Percentiles rank a stretch among this genome's conserved stretches.
These are phyloP conservation scores for Hyaloscypha hepaticicola DNA, from an alignment of 495 filamentous ascomycete species.

Conservation along the genomic window DNA sequence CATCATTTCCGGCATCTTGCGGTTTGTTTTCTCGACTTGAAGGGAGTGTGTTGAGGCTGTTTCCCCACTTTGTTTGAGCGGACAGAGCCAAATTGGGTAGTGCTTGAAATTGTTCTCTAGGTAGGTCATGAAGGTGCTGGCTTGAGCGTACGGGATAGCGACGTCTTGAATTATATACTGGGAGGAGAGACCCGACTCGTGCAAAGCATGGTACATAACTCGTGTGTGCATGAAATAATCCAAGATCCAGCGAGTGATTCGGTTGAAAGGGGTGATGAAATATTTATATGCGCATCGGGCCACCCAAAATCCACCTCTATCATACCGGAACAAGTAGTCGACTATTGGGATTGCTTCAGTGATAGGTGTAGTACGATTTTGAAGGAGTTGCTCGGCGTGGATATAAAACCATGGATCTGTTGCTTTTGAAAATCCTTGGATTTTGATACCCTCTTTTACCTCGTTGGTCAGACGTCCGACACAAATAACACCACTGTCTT, in stretches of 20 bases:
- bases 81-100: slow-evolving; percentile 62
- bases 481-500: slow-evolving; percentile 49
- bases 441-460: slow-evolving; percentile 25
- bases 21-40: slow-evolving; percentile 16
- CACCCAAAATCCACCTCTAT: slow-evolving; percentile 60
- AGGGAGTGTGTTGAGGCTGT: slow-evolving; percentile 47
- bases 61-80: slow-evolving; percentile 43
- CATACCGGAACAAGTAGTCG: slow-evolving; percentile 62
- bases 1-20: slow-evolving; percentile 39
- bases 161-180: slow-evolving; percentile 58
- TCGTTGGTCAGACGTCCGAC: slow-evolving; percentile 47
- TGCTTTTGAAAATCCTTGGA: slow-evolving; percentile 44
- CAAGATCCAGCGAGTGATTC: slow-evolving; percentile 53
- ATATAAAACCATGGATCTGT: slow-evolving; percentile 55
- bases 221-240: slow-evolving; percentile 63
- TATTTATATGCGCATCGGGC: slow-evolving; percentile 52
- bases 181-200: slow-evolving; percentile 48
- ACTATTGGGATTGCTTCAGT: slow-evolving; percentile 48
- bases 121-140: slow-evolving; percentile 49
- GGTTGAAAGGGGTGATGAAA: slow-evolving; percentile 56
- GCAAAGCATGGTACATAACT: slow-evolving; percentile 58
- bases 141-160: slow-evolving; percentile 49
- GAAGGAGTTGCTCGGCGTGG: slow-evolving; percentile 39
- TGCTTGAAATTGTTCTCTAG: slow-evolving; percentile 43
- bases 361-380: slow-evolving; percentile 3